Evolutionary conservation across 192 early-diverging fungal genomes (phyloP).

Genomic region (Coemansia sp.): DNA sequence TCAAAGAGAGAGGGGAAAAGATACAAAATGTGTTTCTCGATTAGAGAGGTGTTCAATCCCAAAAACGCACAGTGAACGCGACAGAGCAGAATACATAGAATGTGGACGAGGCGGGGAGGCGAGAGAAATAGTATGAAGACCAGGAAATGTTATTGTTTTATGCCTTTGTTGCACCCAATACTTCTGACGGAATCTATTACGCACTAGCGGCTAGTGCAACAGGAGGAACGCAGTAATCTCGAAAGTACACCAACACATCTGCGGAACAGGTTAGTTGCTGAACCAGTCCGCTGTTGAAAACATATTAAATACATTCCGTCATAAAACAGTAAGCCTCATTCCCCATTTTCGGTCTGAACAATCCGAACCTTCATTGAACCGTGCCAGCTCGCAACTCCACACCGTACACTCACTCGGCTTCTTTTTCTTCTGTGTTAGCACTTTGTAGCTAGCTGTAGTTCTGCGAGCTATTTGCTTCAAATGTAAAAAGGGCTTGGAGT

Average conservation of each 20-base stretch:
- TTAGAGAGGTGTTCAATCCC: not conserved
- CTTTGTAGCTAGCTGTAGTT: not conserved
- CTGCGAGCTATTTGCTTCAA: not conserved
- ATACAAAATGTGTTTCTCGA: not conserved
- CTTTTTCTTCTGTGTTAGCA: not conserved
- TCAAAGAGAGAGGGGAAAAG: slow-evolving; percentile 1
- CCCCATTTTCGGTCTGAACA: slow-evolving; percentile 16
- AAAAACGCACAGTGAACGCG: not conserved
- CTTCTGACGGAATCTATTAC: not conserved
- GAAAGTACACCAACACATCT: slow-evolving; percentile 10
- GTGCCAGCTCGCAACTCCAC: slow-evolving; percentile 3
- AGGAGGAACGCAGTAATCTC: slow-evolving; percentile 17
- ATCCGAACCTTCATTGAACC: not conserved
- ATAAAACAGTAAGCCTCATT: slow-evolving; percentile 24
- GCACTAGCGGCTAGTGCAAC: not conserved
- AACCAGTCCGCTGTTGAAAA: not conserved
- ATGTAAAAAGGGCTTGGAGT: not conserved
- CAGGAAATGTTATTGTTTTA: slow-evolving; percentile 8
- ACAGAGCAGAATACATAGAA: not conserved
- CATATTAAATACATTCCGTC: slow-evolving; percentile 28
- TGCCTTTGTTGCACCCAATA: not conserved
- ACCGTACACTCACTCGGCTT: no score
- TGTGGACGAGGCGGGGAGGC: not conserved
- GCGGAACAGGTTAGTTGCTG: slow-evolving; percentile 3
- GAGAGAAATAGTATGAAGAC: not conserved